These are phyloP conservation scores for Barnettozyma populi DNA, from an alignment of 805 yeast species.

Conservation along the genomic window DNA sequence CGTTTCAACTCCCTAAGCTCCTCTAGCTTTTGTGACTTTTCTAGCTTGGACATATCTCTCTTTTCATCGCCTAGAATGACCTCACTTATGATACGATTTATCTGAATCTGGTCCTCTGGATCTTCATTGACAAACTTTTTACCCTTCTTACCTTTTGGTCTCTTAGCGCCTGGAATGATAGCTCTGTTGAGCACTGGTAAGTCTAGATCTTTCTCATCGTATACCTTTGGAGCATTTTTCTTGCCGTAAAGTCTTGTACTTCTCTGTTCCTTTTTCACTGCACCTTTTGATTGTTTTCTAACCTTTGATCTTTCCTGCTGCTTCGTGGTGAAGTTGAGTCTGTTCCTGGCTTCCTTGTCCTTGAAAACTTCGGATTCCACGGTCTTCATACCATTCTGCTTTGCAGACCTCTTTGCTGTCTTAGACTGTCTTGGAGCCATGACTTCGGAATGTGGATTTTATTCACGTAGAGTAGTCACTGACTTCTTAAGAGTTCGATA, in stretches of 20 bases:
- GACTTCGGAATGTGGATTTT: neutral
- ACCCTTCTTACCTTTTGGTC: conserved; percentile 79
- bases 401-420: conserved; percentile 49
- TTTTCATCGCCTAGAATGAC: conserved; percentile 80
- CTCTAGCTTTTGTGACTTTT: conserved; percentile 83
- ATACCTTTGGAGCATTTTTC: conserved; percentile 40
- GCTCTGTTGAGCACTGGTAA: conserved; percentile 80
- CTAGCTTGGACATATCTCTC: conserved; percentile 81
- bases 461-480: neutral
- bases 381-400: conserved; percentile 48
- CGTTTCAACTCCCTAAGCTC: conserved; percentile 83
- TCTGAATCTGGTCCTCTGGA: conserved; percentile 42
- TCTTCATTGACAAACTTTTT: conserved; percentile 71
- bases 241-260: conserved; percentile 62
- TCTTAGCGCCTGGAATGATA: conserved; percentile 77
- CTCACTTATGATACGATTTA: conserved; percentile 68
- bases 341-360: conserved; percentile 66
- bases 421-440: conserved; percentile 60
- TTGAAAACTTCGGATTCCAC: conserved; percentile 62
- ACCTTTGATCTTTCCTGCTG: conserved; percentile 50
- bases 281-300: conserved; percentile 42
- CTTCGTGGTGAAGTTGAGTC: conserved; percentile 38
- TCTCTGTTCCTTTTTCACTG: conserved; percentile 62
- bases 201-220: conserved; percentile 72
- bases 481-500: neutral